phyloP scores from a whole-genome alignment of 176 grass and related monocot genomes.

The Triticum monococcum region DNA sequence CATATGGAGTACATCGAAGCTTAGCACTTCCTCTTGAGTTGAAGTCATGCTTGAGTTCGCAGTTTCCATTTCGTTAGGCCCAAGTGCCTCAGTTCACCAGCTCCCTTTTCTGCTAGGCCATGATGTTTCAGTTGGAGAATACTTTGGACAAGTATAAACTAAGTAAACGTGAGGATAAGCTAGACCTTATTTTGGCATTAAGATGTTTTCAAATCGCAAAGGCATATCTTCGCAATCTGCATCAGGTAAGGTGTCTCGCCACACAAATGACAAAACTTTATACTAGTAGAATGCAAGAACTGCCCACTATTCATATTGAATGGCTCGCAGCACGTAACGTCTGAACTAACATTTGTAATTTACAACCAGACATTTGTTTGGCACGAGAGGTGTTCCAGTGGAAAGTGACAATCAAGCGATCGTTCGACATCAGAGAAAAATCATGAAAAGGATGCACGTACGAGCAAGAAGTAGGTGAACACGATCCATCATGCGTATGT shows the following conservation, averaged over 20 bases:
- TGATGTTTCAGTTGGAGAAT: background rate
- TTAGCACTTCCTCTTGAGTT: too few relatives aligned
- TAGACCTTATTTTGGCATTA: background rate
- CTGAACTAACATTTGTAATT: slow-evolving; percentile 19
- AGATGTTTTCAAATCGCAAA: background rate
- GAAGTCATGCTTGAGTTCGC: too few relatives aligned
- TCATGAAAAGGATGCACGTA: background rate
- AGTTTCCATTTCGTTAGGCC: too few relatives aligned
- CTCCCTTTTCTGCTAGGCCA: too few relatives aligned
- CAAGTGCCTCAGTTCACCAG: too few relatives aligned
- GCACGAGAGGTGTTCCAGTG: background rate
- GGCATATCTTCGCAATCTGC: background rate
- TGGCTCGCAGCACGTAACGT: background rate
- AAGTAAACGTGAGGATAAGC: background rate
- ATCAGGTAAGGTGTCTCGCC: slow-evolving; percentile 8
- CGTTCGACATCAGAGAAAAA: background rate
- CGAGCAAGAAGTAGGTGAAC: background rate
- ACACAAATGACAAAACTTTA: background rate
- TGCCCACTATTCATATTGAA: background rate
- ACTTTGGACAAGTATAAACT: background rate
- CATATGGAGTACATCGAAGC: too few relatives aligned
- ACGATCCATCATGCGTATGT: background rate
- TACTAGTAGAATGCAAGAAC: background rate
- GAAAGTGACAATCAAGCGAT: background rate
- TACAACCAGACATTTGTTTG: background rate